Percentiles rank a stretch among this genome's conserved stretches.
Evolutionary conservation across 495 filamentous ascomycete genomes (phyloP).

Genomic region (Tricharina praecox): DNA sequence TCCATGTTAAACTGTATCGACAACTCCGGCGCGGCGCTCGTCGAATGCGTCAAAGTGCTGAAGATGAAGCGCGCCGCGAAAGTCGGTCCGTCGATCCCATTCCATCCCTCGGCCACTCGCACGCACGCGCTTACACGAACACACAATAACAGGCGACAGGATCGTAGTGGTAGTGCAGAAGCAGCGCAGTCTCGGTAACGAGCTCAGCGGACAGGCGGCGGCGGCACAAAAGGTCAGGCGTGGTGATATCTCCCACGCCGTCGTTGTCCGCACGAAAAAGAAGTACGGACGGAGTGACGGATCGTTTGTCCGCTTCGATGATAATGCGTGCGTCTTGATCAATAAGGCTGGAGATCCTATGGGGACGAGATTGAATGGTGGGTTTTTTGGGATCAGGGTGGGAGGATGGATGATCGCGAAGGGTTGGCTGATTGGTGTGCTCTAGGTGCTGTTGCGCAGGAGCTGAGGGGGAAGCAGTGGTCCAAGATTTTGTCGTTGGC

Average conservation of each 20-base stretch:
- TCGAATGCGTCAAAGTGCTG: conserved; percentile 86
- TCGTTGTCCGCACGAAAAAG: conserved; percentile 82
- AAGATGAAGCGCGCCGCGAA: conserved; percentile 78
- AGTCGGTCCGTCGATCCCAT: conserved; percentile 48
- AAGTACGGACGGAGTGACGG: conserved; percentile 75
- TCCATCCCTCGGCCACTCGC: too few relatives aligned
- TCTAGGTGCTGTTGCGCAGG: conserved; percentile 65
- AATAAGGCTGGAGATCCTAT: conserved; percentile 95
- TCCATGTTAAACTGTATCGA: conserved; percentile 99
- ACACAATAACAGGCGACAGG: conserved; percentile 90
- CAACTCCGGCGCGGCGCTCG: conserved; percentile 95
- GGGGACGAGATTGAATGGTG: conserved; percentile 76
- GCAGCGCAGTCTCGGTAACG: conserved; percentile 59
- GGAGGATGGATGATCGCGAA: conserved; percentile 3
- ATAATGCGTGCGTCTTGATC: conserved; percentile 94
- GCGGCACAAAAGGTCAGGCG: conserved; percentile 81
- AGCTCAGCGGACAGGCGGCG: conserved; percentile 39
- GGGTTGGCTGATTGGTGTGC: neutral
- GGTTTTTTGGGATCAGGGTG: conserved; percentile 21
- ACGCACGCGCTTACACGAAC: too few relatives aligned
- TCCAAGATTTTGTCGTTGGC: conserved; percentile 95
- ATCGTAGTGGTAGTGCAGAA: conserved; percentile 98
- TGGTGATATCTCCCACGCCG: conserved; percentile 90
- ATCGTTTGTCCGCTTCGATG: conserved; percentile 78
- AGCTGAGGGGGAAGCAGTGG: conserved; percentile 80